These are phyloP conservation scores for Geosmithia flava DNA, from an alignment of 2,329 filamentous ascomycete genomes.

Conservation along the genomic window DNA sequence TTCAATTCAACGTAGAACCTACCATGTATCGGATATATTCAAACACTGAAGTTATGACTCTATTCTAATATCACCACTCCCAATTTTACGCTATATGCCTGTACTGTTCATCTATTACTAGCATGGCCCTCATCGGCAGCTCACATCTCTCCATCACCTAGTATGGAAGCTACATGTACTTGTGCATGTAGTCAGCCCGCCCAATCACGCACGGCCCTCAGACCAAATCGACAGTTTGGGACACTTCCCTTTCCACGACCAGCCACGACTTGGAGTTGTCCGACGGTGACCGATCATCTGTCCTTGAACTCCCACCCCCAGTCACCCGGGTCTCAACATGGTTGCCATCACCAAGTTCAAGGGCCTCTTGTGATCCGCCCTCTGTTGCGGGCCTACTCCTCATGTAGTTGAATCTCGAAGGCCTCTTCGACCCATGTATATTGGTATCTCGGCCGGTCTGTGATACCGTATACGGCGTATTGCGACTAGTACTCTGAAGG, in stretches of 20 bases:
- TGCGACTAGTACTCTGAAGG: conserved; percentile 3
- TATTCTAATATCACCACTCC: too few species aligned
- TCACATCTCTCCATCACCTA: too few species aligned
- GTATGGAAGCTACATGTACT: too few species aligned
- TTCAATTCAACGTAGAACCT: too few species aligned
- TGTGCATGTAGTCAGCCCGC: too few species aligned
- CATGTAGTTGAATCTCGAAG: conserved; percentile 1
- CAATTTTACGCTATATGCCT: too few species aligned
- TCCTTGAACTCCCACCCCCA: neutral
- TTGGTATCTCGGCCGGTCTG: neutral
- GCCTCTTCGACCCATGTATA: neutral
- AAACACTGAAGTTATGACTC: too few species aligned
- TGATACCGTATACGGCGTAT: neutral
- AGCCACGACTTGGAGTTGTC: neutral
- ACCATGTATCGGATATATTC: too few species aligned
- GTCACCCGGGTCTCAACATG: neutral
- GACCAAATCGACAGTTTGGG: neutral
- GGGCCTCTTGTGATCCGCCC: conserved; percentile 6
- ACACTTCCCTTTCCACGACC: neutral
- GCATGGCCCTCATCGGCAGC: too few species aligned
- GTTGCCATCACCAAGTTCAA: conserved; percentile 3
- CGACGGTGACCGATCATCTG: neutral
- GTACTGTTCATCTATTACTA: too few species aligned
- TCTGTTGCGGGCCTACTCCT: conserved; percentile 2
- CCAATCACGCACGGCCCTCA: too few species aligned